These are phyloP conservation scores for Annulohypoxylon stygium DNA, from an alignment of 495 filamentous ascomycete species.

Conservation along the genomic window DNA sequence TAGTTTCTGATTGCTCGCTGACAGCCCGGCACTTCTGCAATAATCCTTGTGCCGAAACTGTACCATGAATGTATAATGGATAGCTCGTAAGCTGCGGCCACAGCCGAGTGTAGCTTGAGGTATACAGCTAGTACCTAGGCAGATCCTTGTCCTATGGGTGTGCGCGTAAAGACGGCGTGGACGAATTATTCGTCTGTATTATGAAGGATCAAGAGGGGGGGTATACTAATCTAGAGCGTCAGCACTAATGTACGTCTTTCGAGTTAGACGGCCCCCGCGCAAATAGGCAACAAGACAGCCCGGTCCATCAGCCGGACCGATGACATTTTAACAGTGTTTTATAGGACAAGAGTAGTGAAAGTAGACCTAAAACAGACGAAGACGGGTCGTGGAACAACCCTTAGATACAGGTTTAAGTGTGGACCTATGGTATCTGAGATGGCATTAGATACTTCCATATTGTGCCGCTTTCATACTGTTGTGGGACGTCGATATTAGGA, in stretches of 20 bases:
- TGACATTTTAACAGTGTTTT: background rate
- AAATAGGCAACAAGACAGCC: conserved; percentile 34
- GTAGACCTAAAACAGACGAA: conserved; percentile 14
- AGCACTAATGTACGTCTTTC: conserved; percentile 41
- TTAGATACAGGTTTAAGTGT: conserved; percentile 3
- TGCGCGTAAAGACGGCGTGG: conserved; percentile 30
- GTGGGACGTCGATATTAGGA: conserved; percentile 6
- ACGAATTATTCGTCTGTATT: conserved; percentile 27
- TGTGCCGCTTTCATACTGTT: conserved; percentile 22
- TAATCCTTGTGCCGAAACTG: conserved; percentile 20
- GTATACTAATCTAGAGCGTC: conserved; percentile 38
- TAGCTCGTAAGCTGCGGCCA: conserved; percentile 34
- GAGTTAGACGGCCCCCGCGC: conserved; percentile 42
- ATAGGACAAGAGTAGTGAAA: conserved; percentile 8
- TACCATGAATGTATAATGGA: conserved; percentile 19
- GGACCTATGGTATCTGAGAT: conserved; percentile 12
- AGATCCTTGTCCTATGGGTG: conserved; percentile 33
- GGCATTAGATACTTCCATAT: background rate
- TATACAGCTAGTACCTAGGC: conserved; percentile 20
- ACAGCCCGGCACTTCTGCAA: conserved; percentile 26
- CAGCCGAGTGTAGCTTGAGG: conserved; percentile 25
- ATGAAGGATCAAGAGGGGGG: conserved; percentile 41
- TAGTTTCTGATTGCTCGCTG: conserved; percentile 16
- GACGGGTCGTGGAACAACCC: conserved; percentile 11
- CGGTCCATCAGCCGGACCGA: conserved; percentile 39